A percentile compares a stretch with the other conserved stretches of the same genome.
Conservation (phyloP, 164 flowering plant genomes). For the Euptelea pleiosperma region DNA sequence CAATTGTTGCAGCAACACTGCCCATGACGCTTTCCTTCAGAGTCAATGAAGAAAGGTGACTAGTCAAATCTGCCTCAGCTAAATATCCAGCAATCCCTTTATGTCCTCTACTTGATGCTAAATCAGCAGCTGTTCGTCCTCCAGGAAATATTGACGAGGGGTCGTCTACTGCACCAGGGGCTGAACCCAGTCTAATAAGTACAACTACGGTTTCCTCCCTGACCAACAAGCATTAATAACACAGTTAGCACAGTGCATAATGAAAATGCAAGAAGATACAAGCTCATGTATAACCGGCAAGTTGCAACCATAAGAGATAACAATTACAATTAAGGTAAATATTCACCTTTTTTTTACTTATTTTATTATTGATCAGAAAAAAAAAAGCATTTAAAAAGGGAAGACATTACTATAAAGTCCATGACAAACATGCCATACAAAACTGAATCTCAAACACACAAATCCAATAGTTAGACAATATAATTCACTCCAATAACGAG, state of each 20-base stretch:
- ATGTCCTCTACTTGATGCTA: constrained; percentile 67
- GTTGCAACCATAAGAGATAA: background rate
- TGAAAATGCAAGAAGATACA: background rate
- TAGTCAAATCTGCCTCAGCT: constrained; percentile 57
- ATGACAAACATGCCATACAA: too few species aligned
- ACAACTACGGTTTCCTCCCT: constrained; percentile 60
- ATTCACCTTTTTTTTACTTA: too few species aligned
- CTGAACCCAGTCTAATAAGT: constrained; percentile 52
- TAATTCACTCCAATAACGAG: too few species aligned
- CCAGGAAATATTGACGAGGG: constrained; percentile 62
- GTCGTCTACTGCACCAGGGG: constrained; percentile 62
- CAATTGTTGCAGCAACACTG: constrained; percentile 29
- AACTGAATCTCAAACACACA: too few species aligned
- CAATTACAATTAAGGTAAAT: background rate
- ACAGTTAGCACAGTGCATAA: background rate
- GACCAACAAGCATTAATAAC: constrained; percentile 7
- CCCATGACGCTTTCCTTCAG: constrained; percentile 25
- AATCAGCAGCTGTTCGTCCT: constrained; percentile 74
- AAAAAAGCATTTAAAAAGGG: too few species aligned
- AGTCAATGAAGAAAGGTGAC: constrained; percentile 40
- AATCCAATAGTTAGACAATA: too few species aligned
- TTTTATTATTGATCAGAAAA: too few species aligned
- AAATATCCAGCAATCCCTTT: constrained; percentile 80
- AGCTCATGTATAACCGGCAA: background rate
- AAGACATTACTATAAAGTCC: too few species aligned